These are phyloP conservation scores for Xylariaceae sp. DNA, from an alignment of 2,329 filamentous ascomycete species.

Conservation along the genomic window DNA sequence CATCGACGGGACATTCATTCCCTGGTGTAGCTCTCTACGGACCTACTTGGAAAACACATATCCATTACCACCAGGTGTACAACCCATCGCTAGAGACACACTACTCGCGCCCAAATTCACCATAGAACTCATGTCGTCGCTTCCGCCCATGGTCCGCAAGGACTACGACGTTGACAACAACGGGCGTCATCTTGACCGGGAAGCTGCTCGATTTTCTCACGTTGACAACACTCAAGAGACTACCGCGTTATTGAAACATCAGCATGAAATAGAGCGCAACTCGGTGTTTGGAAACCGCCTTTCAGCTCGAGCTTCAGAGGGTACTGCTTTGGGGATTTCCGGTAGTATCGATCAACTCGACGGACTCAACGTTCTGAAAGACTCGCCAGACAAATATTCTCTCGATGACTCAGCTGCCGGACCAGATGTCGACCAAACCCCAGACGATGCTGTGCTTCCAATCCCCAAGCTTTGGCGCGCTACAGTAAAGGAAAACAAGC, in stretches of 20 bases:
- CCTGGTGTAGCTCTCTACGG: constrained; percentile 70
- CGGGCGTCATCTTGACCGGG: constrained; percentile 19
- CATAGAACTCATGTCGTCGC: constrained; percentile 47
- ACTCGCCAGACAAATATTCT: constrained; percentile 34
- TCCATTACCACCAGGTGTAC: constrained; percentile 64
- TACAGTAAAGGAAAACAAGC: constrained; percentile 61
- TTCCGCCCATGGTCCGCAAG: constrained; percentile 11
- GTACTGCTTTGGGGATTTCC: constrained; percentile 15
- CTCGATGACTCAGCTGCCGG: constrained; percentile 20
- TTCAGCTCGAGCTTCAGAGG: constrained; percentile 25
- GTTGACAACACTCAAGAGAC: constrained; percentile 17
- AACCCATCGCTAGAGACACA: constrained; percentile 70
- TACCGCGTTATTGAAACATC: constrained; percentile 19
- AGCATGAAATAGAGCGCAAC: constrained; percentile 21
- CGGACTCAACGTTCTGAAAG: constrained; percentile 36
- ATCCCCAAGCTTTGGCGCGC: constrained; percentile 57
- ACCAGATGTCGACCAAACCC: constrained; percentile 14
- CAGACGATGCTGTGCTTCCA: constrained; percentile 44
- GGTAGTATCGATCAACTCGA: constrained; percentile 32
- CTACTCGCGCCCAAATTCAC: constrained; percentile 75
- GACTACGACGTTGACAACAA: constrained; percentile 4
- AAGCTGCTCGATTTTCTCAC: constrained; percentile 30
- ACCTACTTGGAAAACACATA: constrained; percentile 63
- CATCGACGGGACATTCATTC: constrained; percentile 76
- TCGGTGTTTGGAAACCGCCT: constrained; percentile 12